phyloP scores from a whole-genome alignment of 768 basidiomycete species.

The Collybia nuda region DNA sequence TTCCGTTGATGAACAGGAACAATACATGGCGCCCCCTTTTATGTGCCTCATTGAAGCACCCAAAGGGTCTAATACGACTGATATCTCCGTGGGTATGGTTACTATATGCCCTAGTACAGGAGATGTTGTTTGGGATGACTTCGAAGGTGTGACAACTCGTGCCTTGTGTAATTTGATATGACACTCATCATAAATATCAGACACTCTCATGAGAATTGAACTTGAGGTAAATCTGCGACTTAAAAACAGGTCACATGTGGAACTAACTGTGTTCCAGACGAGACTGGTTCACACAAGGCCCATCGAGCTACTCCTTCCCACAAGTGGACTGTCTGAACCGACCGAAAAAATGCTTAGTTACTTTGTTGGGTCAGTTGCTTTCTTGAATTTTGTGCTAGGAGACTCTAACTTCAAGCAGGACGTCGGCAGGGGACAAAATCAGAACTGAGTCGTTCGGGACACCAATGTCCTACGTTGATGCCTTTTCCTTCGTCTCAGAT shows the following conservation, averaged over 20 bases:
- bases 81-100: slow-evolving; percentile 67
- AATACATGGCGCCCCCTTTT: slow-evolving; percentile 57
- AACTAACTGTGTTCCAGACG: slow-evolving; percentile 50
- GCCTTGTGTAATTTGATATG: no score
- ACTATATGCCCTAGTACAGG: slow-evolving; percentile 85
- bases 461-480: slow-evolving; percentile 59
- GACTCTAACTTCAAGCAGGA: slow-evolving; percentile 24
- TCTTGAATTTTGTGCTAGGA: neutral
- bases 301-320: slow-evolving; percentile 73
- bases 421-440: slow-evolving; percentile 39
- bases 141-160: slow-evolving; percentile 53
- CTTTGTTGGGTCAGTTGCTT: slow-evolving; percentile 54
- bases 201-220: slow-evolving; percentile 83
- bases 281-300: slow-evolving; percentile 84
- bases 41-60: slow-evolving; percentile 75
- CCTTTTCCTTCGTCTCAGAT: slow-evolving; percentile 63
- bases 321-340: slow-evolving; percentile 55
- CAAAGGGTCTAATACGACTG: slow-evolving; percentile 22
- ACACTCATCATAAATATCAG: slow-evolving; percentile 31
- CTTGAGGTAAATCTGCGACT: slow-evolving; percentile 61
- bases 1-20: slow-evolving; percentile 62
- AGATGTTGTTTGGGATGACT: slow-evolving; percentile 92
- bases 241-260: neutral
- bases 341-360: slow-evolving; percentile 78
- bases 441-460: slow-evolving; percentile 65